A percentile compares a stretch with the other conserved stretches of the same genome.
phyloP scores from a whole-genome alignment of 2,329 filamentous ascomycete genomes.

The Cadophora sp. region DNA sequence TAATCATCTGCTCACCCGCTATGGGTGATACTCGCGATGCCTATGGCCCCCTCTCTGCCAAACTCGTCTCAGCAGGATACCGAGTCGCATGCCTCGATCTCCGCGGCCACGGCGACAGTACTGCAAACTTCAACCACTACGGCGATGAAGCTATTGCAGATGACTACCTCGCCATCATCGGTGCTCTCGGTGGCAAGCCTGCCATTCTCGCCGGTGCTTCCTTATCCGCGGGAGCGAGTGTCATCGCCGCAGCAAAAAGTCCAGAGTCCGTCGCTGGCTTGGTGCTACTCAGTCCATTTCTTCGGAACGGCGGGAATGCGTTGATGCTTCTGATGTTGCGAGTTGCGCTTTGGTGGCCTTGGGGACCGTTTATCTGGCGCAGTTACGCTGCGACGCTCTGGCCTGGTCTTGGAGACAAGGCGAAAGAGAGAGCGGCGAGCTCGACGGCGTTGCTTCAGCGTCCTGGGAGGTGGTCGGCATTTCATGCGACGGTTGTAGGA shows the following conservation, averaged over 20 bases:
- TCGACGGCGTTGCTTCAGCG: conserved; percentile 6
- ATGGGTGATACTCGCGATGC: conserved; percentile 25
- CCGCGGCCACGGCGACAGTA: conserved; percentile 26
- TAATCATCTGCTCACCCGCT: conserved; percentile 22
- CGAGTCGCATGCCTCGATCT: conserved; percentile 20
- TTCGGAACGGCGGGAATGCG: conserved; percentile 10
- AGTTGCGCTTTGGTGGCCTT: conserved; percentile 15
- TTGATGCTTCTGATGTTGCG: conserved; percentile 1
- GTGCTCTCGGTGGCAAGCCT: conserved; percentile 13
- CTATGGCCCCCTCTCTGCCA: conserved; percentile 15
- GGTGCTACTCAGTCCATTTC: conserved; percentile 11
- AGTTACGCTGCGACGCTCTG: conserved; percentile 14
- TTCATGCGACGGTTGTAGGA: conserved; percentile 10
- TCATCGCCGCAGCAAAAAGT: conserved; percentile 15
- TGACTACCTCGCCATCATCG: conserved; percentile 18
- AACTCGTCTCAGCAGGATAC: conserved; percentile 21
- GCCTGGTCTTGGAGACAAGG: conserved; percentile 19
- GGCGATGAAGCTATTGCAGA: conserved; percentile 20
- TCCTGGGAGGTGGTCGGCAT: conserved; percentile 16
- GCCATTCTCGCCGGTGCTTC: conserved; percentile 21
- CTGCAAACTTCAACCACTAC: conserved; percentile 11
- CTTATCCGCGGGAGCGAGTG: conserved; percentile 12
- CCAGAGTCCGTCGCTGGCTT: conserved; percentile 17
- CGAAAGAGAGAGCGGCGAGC: conserved; percentile 9
- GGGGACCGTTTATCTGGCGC: conserved; percentile 17